Conservation (phyloP, 2,329 filamentous ascomycete species). For the Epichloe amarillans region DNA sequence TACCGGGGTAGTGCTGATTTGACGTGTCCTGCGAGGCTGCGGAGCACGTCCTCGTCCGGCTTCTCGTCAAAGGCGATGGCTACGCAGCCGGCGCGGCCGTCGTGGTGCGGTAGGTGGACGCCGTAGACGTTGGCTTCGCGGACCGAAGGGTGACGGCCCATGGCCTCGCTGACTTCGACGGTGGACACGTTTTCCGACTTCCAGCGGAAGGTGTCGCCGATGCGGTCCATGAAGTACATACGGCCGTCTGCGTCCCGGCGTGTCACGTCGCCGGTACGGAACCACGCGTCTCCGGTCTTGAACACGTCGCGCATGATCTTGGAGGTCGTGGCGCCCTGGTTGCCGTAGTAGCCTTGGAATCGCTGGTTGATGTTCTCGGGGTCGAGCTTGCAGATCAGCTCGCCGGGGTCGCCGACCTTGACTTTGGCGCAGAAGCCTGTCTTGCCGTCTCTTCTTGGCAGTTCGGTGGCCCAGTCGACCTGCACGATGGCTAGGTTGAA, state of each 20-base stretch:
- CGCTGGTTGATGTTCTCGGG: constrained; percentile 44
- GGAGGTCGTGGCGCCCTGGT: constrained; percentile 52
- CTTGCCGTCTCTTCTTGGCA: constrained; percentile 50
- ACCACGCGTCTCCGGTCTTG: constrained; percentile 64
- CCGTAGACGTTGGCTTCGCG: constrained; percentile 80
- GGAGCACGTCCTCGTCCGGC: constrained; percentile 32
- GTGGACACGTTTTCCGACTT: constrained; percentile 78
- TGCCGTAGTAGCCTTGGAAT: constrained; percentile 76
- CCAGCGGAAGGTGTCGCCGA: constrained; percentile 69
- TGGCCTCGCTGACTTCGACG: constrained; percentile 62
- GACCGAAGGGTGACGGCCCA: constrained; percentile 54
- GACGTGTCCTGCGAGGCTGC: constrained; percentile 48
- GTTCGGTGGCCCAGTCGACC: constrained; percentile 58
- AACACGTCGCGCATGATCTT: constrained; percentile 68
- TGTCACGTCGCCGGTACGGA: constrained; percentile 72
- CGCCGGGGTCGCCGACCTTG: constrained; percentile 51
- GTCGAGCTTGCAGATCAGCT: constrained; percentile 62
- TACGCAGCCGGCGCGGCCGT: constrained; percentile 73
- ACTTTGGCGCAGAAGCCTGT: constrained; percentile 56
- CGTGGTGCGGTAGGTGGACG: constrained; percentile 64
- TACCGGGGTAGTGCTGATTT: constrained; percentile 51
- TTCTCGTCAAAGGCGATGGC: constrained; percentile 48
- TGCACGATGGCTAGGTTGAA: constrained; percentile 44
- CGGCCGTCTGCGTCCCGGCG: constrained; percentile 57
- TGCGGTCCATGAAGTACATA: constrained; percentile 69